Percentiles rank a stretch among this genome's conserved stretches.
phyloP scores from a whole-genome alignment of 2,329 filamentous ascomycete species.

The Chaetomiaceae sp. region DNA sequence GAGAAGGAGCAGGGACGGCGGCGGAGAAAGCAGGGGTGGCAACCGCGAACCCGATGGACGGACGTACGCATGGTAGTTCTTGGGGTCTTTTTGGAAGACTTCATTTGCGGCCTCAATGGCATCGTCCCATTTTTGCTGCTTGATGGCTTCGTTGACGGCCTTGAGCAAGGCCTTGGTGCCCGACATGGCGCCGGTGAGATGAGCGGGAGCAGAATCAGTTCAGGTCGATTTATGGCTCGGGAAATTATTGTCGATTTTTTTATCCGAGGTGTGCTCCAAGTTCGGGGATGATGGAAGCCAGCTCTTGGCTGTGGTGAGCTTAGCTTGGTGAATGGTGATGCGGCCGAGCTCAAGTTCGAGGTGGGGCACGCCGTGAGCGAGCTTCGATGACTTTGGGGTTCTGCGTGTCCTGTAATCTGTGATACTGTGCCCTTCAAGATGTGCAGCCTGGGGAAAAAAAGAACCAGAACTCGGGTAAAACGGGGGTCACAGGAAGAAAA shows the following conservation, averaged over 20 bases:
- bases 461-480: too few species aligned
- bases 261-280: too few species aligned
- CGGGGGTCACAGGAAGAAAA: too few species aligned
- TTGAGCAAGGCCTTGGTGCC: slow-evolving; percentile 71
- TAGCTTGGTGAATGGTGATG: too few species aligned
- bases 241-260: too few species aligned
- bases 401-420: too few species aligned
- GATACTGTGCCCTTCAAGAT: too few species aligned
- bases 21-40: too few species aligned
- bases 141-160: slow-evolving; percentile 71
- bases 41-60: neutral
- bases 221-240: neutral
- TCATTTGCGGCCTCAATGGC: slow-evolving; percentile 64
- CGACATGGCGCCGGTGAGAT: slow-evolving; percentile 37
- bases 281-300: too few species aligned
- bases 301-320: too few species aligned
- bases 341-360: neutral
- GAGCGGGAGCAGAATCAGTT: neutral
- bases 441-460: too few species aligned
- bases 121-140: slow-evolving; percentile 72
- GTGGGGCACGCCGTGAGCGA: neutral
- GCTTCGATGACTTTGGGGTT: too few species aligned
- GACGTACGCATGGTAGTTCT: slow-evolving; percentile 74
- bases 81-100: slow-evolving; percentile 65
- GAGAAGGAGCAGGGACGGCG: neutral